A percentile compares a stretch with the other conserved stretches of the same genome.
phyloP scores from a whole-genome alignment of 75 land plant genomes.

The Isoetes taiwanensis region DNA sequence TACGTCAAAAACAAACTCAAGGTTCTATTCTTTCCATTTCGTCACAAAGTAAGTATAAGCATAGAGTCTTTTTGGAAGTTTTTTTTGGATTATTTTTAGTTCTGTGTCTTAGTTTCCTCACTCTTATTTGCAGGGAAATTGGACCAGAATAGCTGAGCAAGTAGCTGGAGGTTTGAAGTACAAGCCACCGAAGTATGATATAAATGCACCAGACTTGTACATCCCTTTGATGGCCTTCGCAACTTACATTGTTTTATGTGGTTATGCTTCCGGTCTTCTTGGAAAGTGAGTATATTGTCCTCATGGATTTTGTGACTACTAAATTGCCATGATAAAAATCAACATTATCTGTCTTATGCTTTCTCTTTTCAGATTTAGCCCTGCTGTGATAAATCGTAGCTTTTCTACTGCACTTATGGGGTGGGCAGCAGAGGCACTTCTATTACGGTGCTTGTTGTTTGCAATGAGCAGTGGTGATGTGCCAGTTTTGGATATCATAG shows the following conservation, averaged over 20 bases:
- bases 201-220: conserved; percentile 77
- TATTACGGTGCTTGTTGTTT: conserved; percentile 27
- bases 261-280: conserved; percentile 35
- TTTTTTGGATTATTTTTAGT: not conserved
- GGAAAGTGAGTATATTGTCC: conserved; percentile 52
- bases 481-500: conserved; percentile 38
- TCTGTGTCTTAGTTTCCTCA: not conserved
- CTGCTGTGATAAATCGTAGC: conserved; percentile 39
- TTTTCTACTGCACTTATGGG: conserved; percentile 46
- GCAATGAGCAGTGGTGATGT: conserved; percentile 49
- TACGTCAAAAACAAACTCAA: conserved; percentile 88
- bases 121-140: conserved; percentile 43
- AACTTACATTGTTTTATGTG: conserved; percentile 54
- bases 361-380: conserved; percentile 39
- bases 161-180: conserved; percentile 53
- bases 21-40: conserved; percentile 70
- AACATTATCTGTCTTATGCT: too few species aligned
- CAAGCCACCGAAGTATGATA: conserved; percentile 69
- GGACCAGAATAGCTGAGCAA: conserved; percentile 79
- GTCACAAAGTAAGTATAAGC: conserved; percentile 53
- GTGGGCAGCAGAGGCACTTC: conserved; percentile 38
- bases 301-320: too few species aligned
- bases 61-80: not conserved
- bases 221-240: conserved; percentile 81
- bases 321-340: too few species aligned